Evolutionary conservation across 495 filamentous ascomycete genomes (phyloP), one percentile per base, ranked within the genome.

Genomic region (Parachaetomium inaequale): DNA sequence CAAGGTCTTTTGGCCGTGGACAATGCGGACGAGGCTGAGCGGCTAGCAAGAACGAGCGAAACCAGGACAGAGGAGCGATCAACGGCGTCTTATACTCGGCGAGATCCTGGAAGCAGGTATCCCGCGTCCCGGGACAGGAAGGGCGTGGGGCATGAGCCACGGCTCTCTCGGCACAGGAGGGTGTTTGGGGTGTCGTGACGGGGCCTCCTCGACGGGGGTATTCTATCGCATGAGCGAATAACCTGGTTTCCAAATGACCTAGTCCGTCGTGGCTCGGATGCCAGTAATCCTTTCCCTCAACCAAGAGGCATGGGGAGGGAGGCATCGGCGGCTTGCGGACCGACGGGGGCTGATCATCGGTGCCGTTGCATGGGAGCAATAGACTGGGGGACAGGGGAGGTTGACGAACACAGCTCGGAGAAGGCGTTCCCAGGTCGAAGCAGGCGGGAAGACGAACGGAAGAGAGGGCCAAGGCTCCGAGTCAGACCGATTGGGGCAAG

Each of bases 391-490:
- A 2, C 19, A 32, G 34, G 53, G 21, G 19, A 46, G 36, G 17
- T 4, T 40, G 36, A 56, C 28, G 23, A 21, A 15, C 38, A 19
- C n/a, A 2, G 12, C 4, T 45, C 28, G 26, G 54, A 31, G 26
- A 19, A 32, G 38, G 2, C 15, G 25, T 32, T 21, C 40, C 52
- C 25, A 29, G 28, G 26, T 43, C 8, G 2, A 28, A 32, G 26
- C 25, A 32, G n/a, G 15, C 17, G 23, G 17, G 3, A 29, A 43
- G 28, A 45, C 36, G 38, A 55, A 55, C 26, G 54, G 26, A 23
- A 31, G 15, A 23, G 25, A 45, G 54, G 25, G 54, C 54, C 38
- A 57, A 45, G 54, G 40, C 54, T 31, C 28, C 38, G 40, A 57
- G 38, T n/a, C 29, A 45, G 17, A 45, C 54, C n/a, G 14, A 57